Evolutionary conservation across 2,329 filamentous ascomycete species (phyloP).

Genomic region (Pseudopithomyces chartarum): DNA sequence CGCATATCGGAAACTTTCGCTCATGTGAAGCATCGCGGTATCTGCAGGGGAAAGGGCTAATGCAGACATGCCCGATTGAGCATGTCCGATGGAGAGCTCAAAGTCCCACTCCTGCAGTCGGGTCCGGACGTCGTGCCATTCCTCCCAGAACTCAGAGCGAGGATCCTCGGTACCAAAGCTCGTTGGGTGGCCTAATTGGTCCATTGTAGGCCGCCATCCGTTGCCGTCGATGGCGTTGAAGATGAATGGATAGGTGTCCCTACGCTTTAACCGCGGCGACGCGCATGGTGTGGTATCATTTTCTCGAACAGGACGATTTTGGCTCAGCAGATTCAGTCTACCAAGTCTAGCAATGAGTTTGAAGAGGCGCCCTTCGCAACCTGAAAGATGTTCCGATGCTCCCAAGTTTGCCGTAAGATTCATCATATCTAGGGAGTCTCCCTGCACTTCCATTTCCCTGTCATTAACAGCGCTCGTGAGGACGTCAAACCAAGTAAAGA

Average conservation of each 20-base stretch:
- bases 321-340: slow-evolving; percentile 81
- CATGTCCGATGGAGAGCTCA: slow-evolving; percentile 31
- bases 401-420: slow-evolving; percentile 70
- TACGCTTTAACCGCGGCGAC: slow-evolving; percentile 40
- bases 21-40: slow-evolving; percentile 78
- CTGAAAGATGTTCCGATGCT: slow-evolving; percentile 81
- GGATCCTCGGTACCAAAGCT: slow-evolving; percentile 59
- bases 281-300: slow-evolving; percentile 39
- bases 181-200: slow-evolving; percentile 50
- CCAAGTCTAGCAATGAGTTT: slow-evolving; percentile 83
- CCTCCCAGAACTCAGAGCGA: slow-evolving; percentile 71
- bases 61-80: slow-evolving; percentile 18
- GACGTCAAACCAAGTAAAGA: slow-evolving; percentile 94
- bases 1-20: slow-evolving; percentile 87
- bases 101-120: slow-evolving; percentile 84
- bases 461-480: slow-evolving; percentile 92
- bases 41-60: slow-evolving; percentile 57
- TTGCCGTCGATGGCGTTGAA: slow-evolving; percentile 69
- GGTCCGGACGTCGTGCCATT: slow-evolving; percentile 81
- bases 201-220: slow-evolving; percentile 65
- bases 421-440: slow-evolving; percentile 66
- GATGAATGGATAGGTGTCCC: slow-evolving; percentile 59
- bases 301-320: slow-evolving; percentile 59
- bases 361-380: slow-evolving; percentile 86
- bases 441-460: slow-evolving; percentile 78